Evolutionary conservation across 2,329 filamentous ascomycete genomes (phyloP).

Genomic region (Didymella keratinophila): DNA sequence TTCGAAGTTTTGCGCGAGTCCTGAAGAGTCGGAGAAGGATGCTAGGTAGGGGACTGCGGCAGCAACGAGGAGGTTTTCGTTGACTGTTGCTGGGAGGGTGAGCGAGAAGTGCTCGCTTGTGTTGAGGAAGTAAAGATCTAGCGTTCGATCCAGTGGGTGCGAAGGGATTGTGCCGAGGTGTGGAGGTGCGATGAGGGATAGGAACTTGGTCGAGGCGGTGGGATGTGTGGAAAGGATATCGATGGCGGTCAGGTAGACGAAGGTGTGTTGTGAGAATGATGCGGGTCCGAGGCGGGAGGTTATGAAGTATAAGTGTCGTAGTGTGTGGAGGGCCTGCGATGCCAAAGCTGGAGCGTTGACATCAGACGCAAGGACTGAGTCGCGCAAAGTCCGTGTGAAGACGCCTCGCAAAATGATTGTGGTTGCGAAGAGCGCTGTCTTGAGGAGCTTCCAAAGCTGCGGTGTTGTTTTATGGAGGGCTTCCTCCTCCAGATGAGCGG

Average conservation of each 20-base stretch:
- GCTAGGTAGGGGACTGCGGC: conserved; percentile 78
- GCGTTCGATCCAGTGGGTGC: conserved; percentile 72
- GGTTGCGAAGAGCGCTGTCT: conserved; percentile 76
- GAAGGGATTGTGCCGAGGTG: conserved; percentile 65
- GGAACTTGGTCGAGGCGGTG: conserved; percentile 69
- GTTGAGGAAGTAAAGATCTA: conserved; percentile 91
- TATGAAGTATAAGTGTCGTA: conserved; percentile 83
- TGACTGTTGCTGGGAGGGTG: conserved; percentile 69
- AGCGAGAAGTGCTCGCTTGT: conserved; percentile 83
- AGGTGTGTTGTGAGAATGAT: conserved; percentile 83
- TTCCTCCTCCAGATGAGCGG: conserved; percentile 68
- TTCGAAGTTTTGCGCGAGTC: conserved; percentile 79
- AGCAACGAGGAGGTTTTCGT: conserved; percentile 75
- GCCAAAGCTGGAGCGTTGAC: conserved; percentile 71
- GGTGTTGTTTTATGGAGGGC: conserved; percentile 73
- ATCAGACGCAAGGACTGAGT: conserved; percentile 62
- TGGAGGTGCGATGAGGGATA: conserved; percentile 68
- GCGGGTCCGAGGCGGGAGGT: conserved; percentile 75
- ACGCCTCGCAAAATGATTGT: conserved; percentile 79
- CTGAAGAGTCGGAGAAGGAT: conserved; percentile 60
- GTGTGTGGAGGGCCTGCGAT: conserved; percentile 72
- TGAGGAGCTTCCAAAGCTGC: conserved; percentile 76
- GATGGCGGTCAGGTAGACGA: conserved; percentile 81
- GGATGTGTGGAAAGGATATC: conserved; percentile 81
- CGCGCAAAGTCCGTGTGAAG: conserved; percentile 69